These are phyloP conservation scores for Canna indica DNA, from an alignment of 176 grass and related monocot genomes.

Conservation along the genomic window DNA sequence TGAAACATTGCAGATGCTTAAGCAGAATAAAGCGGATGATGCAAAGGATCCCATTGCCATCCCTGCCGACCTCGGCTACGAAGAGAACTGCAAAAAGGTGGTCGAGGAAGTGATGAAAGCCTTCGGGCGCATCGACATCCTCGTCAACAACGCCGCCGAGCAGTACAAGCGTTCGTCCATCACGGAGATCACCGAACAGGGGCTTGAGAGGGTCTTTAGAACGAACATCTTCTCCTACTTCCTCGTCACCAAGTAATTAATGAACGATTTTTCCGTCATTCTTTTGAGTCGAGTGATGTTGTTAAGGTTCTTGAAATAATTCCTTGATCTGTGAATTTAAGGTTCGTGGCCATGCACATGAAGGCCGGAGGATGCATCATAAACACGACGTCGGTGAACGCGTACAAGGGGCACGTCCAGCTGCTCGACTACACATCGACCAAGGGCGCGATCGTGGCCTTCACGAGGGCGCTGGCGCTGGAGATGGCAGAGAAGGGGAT, in stretches of 20 bases:
- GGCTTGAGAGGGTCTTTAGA: constrained; percentile 59
- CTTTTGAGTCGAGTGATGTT: no score
- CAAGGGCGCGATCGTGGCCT: constrained; percentile 23
- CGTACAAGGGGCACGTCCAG: constrained; percentile 70
- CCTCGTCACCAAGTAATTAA: constrained; percentile 44
- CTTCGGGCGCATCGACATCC: constrained; percentile 50
- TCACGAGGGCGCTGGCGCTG: constrained; percentile 21
- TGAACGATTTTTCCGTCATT: no score
- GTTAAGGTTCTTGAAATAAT: no score
- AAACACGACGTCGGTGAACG: constrained; percentile 77
- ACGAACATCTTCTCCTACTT: constrained; percentile 77
- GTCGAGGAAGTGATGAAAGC: constrained; percentile 36
- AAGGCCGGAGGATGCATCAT: constrained; percentile 33
- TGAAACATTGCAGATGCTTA: constrained; percentile 47
- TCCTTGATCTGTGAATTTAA: neutral
- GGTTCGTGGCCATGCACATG: constrained; percentile 39
- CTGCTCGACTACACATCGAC: constrained; percentile 93
- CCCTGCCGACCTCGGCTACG: constrained; percentile 57
- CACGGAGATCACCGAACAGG: constrained; percentile 39
- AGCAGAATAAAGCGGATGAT: constrained; percentile 26
- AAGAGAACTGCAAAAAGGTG: constrained; percentile 50
- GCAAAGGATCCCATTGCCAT: constrained; percentile 41
- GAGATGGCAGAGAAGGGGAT: constrained; percentile 15
- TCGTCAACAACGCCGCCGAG: constrained; percentile 74
- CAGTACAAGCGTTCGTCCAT: constrained; percentile 50